Evolutionary conservation across 2,329 filamentous ascomycete genomes (phyloP), one percentile per base, ranked within the genome.

Genomic region (Rhynchosporium agropyri): DNA sequence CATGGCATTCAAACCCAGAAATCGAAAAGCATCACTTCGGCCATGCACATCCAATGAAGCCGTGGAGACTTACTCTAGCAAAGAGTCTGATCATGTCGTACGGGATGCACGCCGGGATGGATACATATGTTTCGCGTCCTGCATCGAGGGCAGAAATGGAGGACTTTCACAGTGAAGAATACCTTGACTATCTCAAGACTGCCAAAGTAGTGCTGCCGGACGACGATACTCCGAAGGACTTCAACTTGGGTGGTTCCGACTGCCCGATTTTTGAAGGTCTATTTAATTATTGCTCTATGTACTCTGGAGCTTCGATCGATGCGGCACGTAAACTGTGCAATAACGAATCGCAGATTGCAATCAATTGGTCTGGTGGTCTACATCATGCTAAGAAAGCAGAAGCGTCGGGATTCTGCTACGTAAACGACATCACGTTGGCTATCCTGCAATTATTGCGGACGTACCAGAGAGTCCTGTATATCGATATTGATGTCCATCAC

Each of bases 21-120:
- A 96, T 98, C 75, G 95, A 99, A 79, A 90, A 90, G 74, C 94
- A 98, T 77, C 95, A 99, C 77, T 99, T 99, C 76, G 95, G 95
- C 68, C 89, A 91, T 78, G 93, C 91, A 9, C 95, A 99, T 80
- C 95, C 95, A 26, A 99, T 99, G 95, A 99, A 99, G 77, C 95
- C 95, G 63, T 98, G 95, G 94, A 91, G 95, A 42, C 80, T 99
- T 67, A 97, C 93, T 15, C 83, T 99, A 61, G 96, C 95, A 62
- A 98, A 99, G 76, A 92, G 95, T 72, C 85, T 99, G 53, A 92
- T 99, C 67, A 89, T 96, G 74, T 90, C 92, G 1, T 98, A 98
- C 76, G 95, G 95, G 69, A 91, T 99, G 84, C 92, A 96, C 71
- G 90, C 94, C 72, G 92, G 92, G 66, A 98, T 99, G 95, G 92